Conservation (phyloP, 2,329 filamentous ascomycete genomes). For the Elsinoe perseae region DNA sequence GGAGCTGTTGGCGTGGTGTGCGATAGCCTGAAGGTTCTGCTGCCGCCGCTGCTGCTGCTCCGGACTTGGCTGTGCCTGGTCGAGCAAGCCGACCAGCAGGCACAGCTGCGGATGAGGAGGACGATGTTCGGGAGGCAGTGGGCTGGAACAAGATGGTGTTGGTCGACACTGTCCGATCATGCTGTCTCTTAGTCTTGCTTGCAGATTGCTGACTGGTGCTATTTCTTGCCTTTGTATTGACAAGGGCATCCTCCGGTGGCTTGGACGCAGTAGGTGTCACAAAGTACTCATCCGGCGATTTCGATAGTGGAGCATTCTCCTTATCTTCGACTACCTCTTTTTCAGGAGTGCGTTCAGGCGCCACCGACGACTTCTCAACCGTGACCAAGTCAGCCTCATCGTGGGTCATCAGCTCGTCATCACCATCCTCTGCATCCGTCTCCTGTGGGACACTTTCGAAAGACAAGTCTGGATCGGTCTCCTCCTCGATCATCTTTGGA, state of each 20-base stretch:
- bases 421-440: slow-evolving; percentile 70
- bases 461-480: slow-evolving; percentile 33
- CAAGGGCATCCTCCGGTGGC: slow-evolving; percentile 11
- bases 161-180: slow-evolving; percentile 68
- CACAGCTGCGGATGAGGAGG: slow-evolving; percentile 14
- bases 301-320: slow-evolving; percentile 4
- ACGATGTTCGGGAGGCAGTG: slow-evolving; percentile 33
- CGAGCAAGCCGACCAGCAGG: slow-evolving; percentile 16
- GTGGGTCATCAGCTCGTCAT: slow-evolving; percentile 81
- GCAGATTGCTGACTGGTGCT: slow-evolving; percentile 11
- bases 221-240: slow-evolving; percentile 18
- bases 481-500: slow-evolving; percentile 39
- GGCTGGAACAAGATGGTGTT: slow-evolving; percentile 83
- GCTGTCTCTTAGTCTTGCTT: slow-evolving; percentile 30
- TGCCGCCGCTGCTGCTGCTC: slow-evolving; percentile 37
- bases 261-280: neutral
- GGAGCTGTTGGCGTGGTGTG: slow-evolving; percentile 36
- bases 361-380: slow-evolving; percentile 16
- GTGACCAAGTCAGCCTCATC: slow-evolving; percentile 41
- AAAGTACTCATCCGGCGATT: slow-evolving; percentile 10
- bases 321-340: slow-evolving; percentile 15
- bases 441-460: slow-evolving; percentile 47
- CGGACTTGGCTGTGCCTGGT: slow-evolving; percentile 25
- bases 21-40: slow-evolving; percentile 33
- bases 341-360: slow-evolving; percentile 8